phyloP scores from a whole-genome alignment of 2,329 filamentous ascomycete species.

The Akanthomyces uredinophilus region DNA sequence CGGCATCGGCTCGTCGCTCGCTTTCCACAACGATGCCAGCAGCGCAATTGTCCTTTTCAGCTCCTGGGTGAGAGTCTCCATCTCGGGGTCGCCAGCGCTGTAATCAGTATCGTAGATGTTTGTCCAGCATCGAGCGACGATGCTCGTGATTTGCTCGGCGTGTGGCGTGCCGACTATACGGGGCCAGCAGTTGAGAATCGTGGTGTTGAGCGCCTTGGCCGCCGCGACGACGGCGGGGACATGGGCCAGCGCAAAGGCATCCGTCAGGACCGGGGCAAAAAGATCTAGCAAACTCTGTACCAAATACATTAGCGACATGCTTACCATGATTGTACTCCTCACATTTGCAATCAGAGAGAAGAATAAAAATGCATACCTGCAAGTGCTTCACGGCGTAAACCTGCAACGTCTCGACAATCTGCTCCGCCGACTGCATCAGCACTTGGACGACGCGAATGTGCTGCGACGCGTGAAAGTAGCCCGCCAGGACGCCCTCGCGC shows the following conservation, averaged over 20 bases:
- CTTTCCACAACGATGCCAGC: slow-evolving; percentile 25
- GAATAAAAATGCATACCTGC: slow-evolving; percentile 40
- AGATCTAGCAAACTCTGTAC: slow-evolving; percentile 61
- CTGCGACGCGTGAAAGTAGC: slow-evolving; percentile 53
- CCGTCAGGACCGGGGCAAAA: slow-evolving; percentile 57
- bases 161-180: slow-evolving; percentile 52
- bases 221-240: slow-evolving; percentile 50
- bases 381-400: slow-evolving; percentile 63
- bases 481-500: slow-evolving; percentile 50
- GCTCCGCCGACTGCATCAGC: slow-evolving; percentile 46
- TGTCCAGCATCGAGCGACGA: slow-evolving; percentile 58
- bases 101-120: slow-evolving; percentile 39
- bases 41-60: slow-evolving; percentile 31
- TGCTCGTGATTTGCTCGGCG: slow-evolving; percentile 58
- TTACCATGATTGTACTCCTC: not conserved
- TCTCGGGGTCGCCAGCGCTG: not conserved
- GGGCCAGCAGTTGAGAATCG: slow-evolving; percentile 65
- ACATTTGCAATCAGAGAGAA: no score
- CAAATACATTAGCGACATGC: slow-evolving; percentile 3
- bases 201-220: slow-evolving; percentile 46
- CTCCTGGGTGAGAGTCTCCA: slow-evolving; percentile 25
- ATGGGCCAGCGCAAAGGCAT: slow-evolving; percentile 60
- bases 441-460: slow-evolving; percentile 52
- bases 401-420: slow-evolving; percentile 52
- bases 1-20: slow-evolving; percentile 14